phyloP scores from a whole-genome alignment of 1,284 basidiomycete genomes.

The Boletus smithii region DNA sequence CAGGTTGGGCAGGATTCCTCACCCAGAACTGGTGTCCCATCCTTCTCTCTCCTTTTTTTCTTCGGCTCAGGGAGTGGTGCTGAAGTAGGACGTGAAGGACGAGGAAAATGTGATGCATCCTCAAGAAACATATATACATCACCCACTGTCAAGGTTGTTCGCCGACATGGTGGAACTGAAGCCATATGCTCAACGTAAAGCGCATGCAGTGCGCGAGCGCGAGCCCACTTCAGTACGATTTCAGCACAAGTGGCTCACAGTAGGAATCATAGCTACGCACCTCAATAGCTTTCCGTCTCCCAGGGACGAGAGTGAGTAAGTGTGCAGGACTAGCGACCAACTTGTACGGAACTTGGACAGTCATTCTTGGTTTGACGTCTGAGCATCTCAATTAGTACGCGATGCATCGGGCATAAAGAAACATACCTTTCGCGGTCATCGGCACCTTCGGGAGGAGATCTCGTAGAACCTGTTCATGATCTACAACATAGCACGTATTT shows the following conservation, averaged over 20 bases:
- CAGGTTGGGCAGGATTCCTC: slow-evolving; percentile 30
- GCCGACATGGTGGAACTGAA: slow-evolving; percentile 18
- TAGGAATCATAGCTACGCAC: slow-evolving; percentile 36
- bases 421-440: slow-evolving; percentile 56
- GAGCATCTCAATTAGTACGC: slow-evolving; percentile 3
- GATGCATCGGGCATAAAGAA: not conserved
- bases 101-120: slow-evolving; percentile 48
- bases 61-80: slow-evolving; percentile 20
- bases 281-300: slow-evolving; percentile 69
- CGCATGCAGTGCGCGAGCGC: slow-evolving; percentile 50
- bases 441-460: slow-evolving; percentile 52
- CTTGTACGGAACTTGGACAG: slow-evolving; percentile 47
- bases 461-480: slow-evolving; percentile 41
- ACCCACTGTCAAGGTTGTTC: slow-evolving; percentile 43
- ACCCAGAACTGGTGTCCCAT: slow-evolving; percentile 14
- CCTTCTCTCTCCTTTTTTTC: slow-evolving; percentile 30
- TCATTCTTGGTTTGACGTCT: slow-evolving; percentile 42
- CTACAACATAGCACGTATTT: slow-evolving; percentile 26
- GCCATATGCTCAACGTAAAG: slow-evolving; percentile 41
- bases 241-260: slow-evolving; percentile 4
- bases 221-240: slow-evolving; percentile 50
- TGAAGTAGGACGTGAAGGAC: slow-evolving; percentile 21
- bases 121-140: slow-evolving; percentile 61
- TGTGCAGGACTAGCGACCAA: slow-evolving; percentile 46
- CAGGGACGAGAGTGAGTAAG: slow-evolving; percentile 47